Base-by-base conservation (phyloP, 2,329 filamentous ascomycete species). In the Monosporascus sp. region DNA sequence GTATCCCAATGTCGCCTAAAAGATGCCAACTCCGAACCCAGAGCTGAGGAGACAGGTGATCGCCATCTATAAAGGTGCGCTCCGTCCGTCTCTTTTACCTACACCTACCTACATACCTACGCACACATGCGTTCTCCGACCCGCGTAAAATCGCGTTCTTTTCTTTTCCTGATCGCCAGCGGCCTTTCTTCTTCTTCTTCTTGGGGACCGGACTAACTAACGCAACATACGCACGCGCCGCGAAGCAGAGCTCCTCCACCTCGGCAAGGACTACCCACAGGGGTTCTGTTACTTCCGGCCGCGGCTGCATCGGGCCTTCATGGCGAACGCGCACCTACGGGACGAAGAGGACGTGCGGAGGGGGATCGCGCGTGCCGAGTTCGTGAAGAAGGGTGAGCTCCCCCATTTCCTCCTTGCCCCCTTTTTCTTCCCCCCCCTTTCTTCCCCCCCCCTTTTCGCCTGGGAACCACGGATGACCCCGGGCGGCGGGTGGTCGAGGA, bases 201-300 rank as follows among this genome's bases (percentile, higher is more conserved):
- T 11, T 14, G 5, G 9, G 31, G 9, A 14, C 11, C 9, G 31
- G 31, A 35, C 31, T 14, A 35, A 35, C 24, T 17, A 35, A 35
- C 24, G 16, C 24, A 44, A 52, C 31, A 50, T 19, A 40, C 44
- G 19, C 22, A 16, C 11, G 7, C 11, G 20, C 24, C 48, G 37
- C 2, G 37, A 37, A n/a, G 9, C 55, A 96, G 91, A 96, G 65
- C 82, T 97, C 11, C 80, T 99, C 44, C 85, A 87, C 64, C 78
- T 97, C 16, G 91, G 93, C 37, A 84, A 86, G 52, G 88, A 93
- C 54, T 97, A 97, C 65, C 93, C 94, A 1, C 78, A 88, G 17
- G 94, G 57, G 51, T 84, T 73, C 58, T 73, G 78, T 31, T 97
- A 92, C 73, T 97, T 95, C 68, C 84, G 88, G 11, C 81, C 84